These are phyloP conservation scores for Pestalotiopsis fici DNA, from an alignment of 2,329 filamentous ascomycete genomes.

Conservation along the genomic window DNA sequence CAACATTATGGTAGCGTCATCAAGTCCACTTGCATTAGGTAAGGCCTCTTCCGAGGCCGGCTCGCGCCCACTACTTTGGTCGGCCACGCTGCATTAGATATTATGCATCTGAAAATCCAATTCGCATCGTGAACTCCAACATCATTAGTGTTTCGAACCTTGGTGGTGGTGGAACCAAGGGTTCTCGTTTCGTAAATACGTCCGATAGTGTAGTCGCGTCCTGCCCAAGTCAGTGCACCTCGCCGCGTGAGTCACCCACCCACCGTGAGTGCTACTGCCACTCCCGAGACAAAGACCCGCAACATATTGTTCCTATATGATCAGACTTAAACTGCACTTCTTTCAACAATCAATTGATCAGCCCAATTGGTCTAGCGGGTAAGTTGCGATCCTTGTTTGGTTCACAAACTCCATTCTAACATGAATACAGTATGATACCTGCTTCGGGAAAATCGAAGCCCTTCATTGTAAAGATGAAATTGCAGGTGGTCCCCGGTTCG, in stretches of 20 bases:
- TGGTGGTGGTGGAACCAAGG: not conserved
- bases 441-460: not conserved
- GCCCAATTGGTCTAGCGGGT: conserved; percentile 2
- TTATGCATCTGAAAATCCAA: not conserved
- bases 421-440: too few species aligned
- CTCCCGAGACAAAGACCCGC: not conserved
- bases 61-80: not conserved
- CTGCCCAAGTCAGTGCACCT: not conserved
- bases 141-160: not conserved
- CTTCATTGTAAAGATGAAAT: not conserved
- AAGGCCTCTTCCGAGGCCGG: not conserved
- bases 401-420: too few species aligned
- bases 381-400: too few species aligned
- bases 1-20: not conserved
- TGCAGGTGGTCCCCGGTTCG: conserved; percentile 7
- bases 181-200: not conserved
- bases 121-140: not conserved
- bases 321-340: too few species aligned
- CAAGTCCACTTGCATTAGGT: not conserved
- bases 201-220: not conserved
- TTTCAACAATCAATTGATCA: not conserved
- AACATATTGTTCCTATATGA: not conserved
- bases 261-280: not conserved
- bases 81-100: not conserved
- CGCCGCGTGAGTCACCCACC: not conserved